These are phyloP conservation scores for Trebouxia sp. DNA, from an alignment of 139 green algal species.

Conservation along the genomic window DNA sequence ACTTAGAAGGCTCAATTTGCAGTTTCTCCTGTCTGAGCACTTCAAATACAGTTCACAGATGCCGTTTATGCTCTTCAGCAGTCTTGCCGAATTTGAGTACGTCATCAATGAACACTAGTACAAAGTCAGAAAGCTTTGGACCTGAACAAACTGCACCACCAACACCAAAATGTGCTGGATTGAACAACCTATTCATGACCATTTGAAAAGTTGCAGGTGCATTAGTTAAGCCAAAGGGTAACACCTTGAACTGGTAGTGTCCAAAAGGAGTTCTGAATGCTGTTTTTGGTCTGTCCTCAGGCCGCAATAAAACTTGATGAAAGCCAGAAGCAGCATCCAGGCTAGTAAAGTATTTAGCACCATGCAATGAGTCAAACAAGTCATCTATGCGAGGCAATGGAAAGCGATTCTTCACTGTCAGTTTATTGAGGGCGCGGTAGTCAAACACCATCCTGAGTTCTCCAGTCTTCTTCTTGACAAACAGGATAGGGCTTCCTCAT, in stretches of 20 bases:
- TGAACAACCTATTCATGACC: constrained; percentile 51
- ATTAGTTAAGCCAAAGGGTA: constrained; percentile 57
- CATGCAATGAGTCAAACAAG: neutral
- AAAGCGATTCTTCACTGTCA: constrained; percentile 55
- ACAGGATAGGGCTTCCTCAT: constrained; percentile 57
- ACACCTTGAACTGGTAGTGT: constrained; percentile 41
- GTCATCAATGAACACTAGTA: constrained; percentile 72
- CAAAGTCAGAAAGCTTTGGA: constrained; percentile 40
- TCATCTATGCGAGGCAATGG: constrained; percentile 50
- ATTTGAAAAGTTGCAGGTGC: constrained; percentile 59
- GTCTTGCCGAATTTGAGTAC: constrained; percentile 1
- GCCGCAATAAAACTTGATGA: constrained; percentile 40
- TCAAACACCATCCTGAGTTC: constrained; percentile 58
- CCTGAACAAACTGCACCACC: constrained; percentile 30
- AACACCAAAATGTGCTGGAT: neutral
- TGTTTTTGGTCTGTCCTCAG: constrained; percentile 47
- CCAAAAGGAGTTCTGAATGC: constrained; percentile 43
- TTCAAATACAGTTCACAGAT: too few relatives aligned
- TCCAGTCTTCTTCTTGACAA: constrained; percentile 57
- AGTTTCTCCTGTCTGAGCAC: neutral
- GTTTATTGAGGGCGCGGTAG: constrained; percentile 56
- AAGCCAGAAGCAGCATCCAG: constrained; percentile 52
- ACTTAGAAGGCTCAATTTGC: constrained; percentile 5
- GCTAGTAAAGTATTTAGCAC: constrained; percentile 10
- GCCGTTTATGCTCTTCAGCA: constrained; percentile 6